phyloP scores from a whole-genome alignment of 1,284 basidiomycete genomes.

The Volvariella volvacea region DNA sequence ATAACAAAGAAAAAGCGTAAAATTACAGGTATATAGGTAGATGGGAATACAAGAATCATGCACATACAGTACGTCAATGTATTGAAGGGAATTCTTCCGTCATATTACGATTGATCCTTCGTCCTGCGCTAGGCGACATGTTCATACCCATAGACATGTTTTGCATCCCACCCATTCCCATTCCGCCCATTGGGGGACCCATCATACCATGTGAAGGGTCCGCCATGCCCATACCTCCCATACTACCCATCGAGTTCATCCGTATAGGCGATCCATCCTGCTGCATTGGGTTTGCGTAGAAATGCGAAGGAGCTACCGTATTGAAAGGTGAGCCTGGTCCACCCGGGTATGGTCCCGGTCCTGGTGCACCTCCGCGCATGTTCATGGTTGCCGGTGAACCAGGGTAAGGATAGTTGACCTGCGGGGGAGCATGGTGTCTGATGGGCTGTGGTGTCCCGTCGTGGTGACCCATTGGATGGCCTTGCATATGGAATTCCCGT shows the following conservation, averaged over 20 bases:
- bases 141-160: conserved; percentile 21
- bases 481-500: conserved; percentile 20
- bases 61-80: conserved; percentile 14
- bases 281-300: conserved; percentile 22
- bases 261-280: conserved; percentile 25
- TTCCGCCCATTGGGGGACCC: conserved; percentile 11
- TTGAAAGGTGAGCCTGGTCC: conserved; percentile 25
- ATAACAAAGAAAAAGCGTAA: background rate
- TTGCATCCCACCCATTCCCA: conserved; percentile 18
- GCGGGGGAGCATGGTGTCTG: conserved; percentile 7
- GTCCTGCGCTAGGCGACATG: conserved; percentile 17
- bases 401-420: conserved; percentile 17
- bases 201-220: conserved; percentile 18
- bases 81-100: conserved; percentile 20
- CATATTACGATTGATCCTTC: conserved; percentile 22
- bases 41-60: conserved; percentile 8
- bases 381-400: conserved; percentile 14
- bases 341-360: conserved; percentile 23
- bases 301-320: conserved; percentile 24
- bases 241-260: conserved; percentile 17
- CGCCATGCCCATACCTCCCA: conserved; percentile 11
- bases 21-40: conserved; percentile 1
- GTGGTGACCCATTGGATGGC: background rate
- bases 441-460: background rate
- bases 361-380: conserved; percentile 22